Evolutionary conservation across 1,139 yeast species (phyloP).

Genomic region (Candida frijolesensis): DNA sequence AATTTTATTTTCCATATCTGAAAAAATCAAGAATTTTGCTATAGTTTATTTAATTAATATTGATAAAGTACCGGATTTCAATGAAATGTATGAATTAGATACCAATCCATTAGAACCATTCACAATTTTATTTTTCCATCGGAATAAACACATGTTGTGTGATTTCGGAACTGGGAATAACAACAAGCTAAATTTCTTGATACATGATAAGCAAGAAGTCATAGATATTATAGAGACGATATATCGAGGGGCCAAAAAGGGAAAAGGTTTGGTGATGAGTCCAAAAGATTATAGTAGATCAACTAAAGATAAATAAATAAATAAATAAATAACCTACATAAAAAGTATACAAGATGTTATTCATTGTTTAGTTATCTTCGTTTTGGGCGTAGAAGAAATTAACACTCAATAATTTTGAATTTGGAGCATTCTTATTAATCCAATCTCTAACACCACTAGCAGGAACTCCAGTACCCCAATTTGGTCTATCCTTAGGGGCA

Average conservation of each 20-base stretch:
- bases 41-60: constrained; percentile 86
- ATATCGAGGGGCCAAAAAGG: constrained; percentile 88
- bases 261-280: constrained; percentile 87
- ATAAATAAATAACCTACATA: not conserved
- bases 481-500: constrained; percentile 64
- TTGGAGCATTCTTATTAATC: constrained; percentile 61
- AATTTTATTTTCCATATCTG: constrained; percentile 74
- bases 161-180: constrained; percentile 98
- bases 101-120: constrained; percentile 58
- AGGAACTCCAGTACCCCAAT: constrained; percentile 83
- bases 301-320: constrained; percentile 16
- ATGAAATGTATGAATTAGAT: constrained; percentile 86
- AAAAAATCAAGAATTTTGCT: constrained; percentile 85
- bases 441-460: constrained; percentile 77
- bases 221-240: constrained; percentile 90
- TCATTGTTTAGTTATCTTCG: constrained; percentile 36
- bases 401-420: constrained; percentile 65
- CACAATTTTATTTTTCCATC: constrained; percentile 89
- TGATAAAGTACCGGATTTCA: constrained; percentile 88
- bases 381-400: constrained; percentile 82
- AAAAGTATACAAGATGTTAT: not conserved
- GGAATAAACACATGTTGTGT: constrained; percentile 97
- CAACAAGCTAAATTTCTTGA: constrained; percentile 80
- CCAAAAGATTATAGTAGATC: constrained; percentile 63
- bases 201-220: constrained; percentile 84